These are phyloP conservation scores for Priceomyces castillae DNA, from an alignment of 805 yeast species.

Conservation along the genomic window DNA sequence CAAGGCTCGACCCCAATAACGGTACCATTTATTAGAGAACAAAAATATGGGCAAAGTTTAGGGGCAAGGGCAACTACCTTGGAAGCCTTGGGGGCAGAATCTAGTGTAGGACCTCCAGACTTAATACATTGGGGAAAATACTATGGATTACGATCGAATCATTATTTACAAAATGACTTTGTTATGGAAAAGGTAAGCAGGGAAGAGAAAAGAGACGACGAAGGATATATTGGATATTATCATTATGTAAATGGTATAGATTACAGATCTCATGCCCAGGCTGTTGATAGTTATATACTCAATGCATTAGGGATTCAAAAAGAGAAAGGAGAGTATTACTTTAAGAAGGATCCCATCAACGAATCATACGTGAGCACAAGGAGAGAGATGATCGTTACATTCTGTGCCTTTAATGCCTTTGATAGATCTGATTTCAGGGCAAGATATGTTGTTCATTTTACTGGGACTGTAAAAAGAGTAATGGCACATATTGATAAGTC, in stretches of 20 bases:
- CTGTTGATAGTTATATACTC: slow-evolving; percentile 29
- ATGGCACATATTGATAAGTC: slow-evolving; percentile 28
- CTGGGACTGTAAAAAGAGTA: slow-evolving; percentile 12
- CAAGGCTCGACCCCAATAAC: neutral
- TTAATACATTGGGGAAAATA: slow-evolving; percentile 38
- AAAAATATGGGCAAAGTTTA: slow-evolving; percentile 26
- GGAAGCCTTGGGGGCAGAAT: slow-evolving; percentile 11
- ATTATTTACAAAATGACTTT: slow-evolving; percentile 28
- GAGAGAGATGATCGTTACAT: slow-evolving; percentile 44
- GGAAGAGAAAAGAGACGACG: slow-evolving; percentile 25
- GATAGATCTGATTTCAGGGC: slow-evolving; percentile 72
- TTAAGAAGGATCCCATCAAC: slow-evolving; percentile 12
- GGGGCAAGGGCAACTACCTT: slow-evolving; percentile 25
- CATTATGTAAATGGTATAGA: slow-evolving; percentile 38
- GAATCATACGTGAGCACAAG: slow-evolving; percentile 6
- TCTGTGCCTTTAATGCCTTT: slow-evolving; percentile 73
- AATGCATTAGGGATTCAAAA: slow-evolving; percentile 25
- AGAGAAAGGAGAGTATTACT: slow-evolving; percentile 15
- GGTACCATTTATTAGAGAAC: slow-evolving; percentile 26
- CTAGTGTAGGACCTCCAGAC: slow-evolving; percentile 35
- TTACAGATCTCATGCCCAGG: slow-evolving; percentile 15
- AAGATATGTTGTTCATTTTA: slow-evolving; percentile 41
- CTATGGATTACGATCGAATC: slow-evolving; percentile 28
- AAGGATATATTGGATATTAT: slow-evolving; percentile 39
- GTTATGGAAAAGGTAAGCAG: slow-evolving; percentile 7